Percentiles rank a stretch among this genome's conserved stretches.
phyloP scores from a whole-genome alignment of 208 protist species.

The Leptomonas pyrrhocoris region DNA sequence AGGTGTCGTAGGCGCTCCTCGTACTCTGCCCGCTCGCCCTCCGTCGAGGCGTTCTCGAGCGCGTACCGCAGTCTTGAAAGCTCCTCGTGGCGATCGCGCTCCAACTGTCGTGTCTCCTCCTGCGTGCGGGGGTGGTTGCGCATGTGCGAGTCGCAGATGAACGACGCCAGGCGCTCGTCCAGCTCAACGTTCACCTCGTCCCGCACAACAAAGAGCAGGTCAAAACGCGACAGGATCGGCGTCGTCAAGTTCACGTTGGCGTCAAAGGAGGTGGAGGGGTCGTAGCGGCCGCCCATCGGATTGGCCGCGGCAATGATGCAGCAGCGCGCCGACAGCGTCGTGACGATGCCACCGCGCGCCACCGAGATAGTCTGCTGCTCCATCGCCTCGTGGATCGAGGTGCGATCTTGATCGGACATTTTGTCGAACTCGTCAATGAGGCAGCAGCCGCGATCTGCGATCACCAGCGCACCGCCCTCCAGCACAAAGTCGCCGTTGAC shows the following conservation, averaged over 20 bases:
- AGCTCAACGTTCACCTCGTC: constrained; percentile 96
- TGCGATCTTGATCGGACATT: constrained; percentile 98
- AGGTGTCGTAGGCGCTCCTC: constrained; percentile 62
- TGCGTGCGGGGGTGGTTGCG: constrained; percentile 88
- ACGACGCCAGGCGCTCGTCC: constrained; percentile 95
- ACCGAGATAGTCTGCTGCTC: constrained; percentile 99
- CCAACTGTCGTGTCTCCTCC: constrained; percentile 52
- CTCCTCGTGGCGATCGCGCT: constrained; percentile 63
- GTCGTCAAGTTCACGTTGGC: constrained; percentile 99
- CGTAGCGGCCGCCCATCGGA: constrained; percentile 97
- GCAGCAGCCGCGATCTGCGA: constrained; percentile 99
- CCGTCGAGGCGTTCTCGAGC: constrained; percentile 70
- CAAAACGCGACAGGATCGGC: constrained; percentile 99
- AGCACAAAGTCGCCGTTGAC: constrained; percentile 99
- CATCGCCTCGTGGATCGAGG: constrained; percentile 99
- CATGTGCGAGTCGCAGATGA: constrained; percentile 97
- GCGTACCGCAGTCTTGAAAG: constrained; percentile 64
- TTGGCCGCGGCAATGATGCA: constrained; percentile 99
- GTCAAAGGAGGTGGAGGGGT: constrained; percentile 94
- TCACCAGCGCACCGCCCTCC: constrained; percentile 99
- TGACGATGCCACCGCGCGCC: constrained; percentile 99
- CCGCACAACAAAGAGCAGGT: constrained; percentile 93
- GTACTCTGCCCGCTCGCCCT: constrained; percentile 60
- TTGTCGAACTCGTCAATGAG: constrained; percentile 99
- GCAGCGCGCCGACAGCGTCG: constrained; percentile 96